A percentile compares a stretch with the other conserved stretches of the same genome.
These are phyloP conservation scores for Penicillium sp. DNA, from an alignment of 2,329 filamentous ascomycete species.

Conservation along the genomic window DNA sequence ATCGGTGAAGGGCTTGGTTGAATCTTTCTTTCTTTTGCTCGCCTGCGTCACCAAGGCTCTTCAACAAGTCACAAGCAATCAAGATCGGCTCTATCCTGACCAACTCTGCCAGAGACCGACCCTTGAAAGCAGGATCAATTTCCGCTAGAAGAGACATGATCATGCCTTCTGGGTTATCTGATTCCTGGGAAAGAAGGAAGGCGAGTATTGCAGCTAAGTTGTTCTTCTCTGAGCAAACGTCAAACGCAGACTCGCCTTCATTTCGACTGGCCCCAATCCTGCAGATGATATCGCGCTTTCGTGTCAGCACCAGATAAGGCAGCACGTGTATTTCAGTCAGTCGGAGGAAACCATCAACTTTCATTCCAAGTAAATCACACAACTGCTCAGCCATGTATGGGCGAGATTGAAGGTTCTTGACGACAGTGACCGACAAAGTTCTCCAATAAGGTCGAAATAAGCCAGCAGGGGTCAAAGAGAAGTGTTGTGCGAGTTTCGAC, in stretches of 20 bases:
- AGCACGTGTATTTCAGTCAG: slow-evolving; percentile 79
- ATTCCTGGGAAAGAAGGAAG: slow-evolving; percentile 59
- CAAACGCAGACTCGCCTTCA: slow-evolving; percentile 56
- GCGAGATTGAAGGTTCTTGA: slow-evolving; percentile 76
- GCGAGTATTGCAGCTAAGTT: slow-evolving; percentile 63
- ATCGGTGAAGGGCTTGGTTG: slow-evolving; percentile 54
- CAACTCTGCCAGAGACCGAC: slow-evolving; percentile 66
- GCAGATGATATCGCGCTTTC: slow-evolving; percentile 74
- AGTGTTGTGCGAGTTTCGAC: slow-evolving; percentile 68
- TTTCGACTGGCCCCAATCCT: slow-evolving; percentile 73
- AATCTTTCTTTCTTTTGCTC: slow-evolving; percentile 52
- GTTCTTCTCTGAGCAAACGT: slow-evolving; percentile 61
- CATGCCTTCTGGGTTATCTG: slow-evolving; percentile 66
- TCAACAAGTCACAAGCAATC: slow-evolving; percentile 79
- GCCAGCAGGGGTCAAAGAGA: slow-evolving; percentile 63
- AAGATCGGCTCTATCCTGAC: slow-evolving; percentile 74
- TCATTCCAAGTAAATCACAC: slow-evolving; percentile 77
- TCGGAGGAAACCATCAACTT: slow-evolving; percentile 71
- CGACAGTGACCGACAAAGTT: slow-evolving; percentile 76
- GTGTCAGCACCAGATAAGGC: slow-evolving; percentile 80
- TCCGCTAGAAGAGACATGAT: slow-evolving; percentile 69
- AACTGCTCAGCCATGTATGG: slow-evolving; percentile 82
- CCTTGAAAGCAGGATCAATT: slow-evolving; percentile 70
- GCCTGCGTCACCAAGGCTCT: slow-evolving; percentile 71
- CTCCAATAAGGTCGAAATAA: slow-evolving; percentile 88